Percentiles rank a stretch among this genome's conserved stretches.
These are phyloP conservation scores for Ceratocystis papillata DNA, from an alignment of 2,329 filamentous ascomycete species.

Conservation along the genomic window DNA sequence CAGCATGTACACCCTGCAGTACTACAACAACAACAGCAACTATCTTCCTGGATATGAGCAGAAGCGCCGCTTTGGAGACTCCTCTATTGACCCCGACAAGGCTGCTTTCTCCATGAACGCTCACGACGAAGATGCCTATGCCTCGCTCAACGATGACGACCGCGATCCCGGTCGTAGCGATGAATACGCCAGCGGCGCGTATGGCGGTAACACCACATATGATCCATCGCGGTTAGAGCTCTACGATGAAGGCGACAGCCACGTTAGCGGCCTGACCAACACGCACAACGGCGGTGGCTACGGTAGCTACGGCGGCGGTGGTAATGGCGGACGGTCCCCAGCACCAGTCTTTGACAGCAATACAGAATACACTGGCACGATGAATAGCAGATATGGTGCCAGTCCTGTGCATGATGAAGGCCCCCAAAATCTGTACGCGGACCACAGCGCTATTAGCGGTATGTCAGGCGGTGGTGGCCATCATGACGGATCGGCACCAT, in stretches of 20 bases:
- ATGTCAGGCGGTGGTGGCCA: neutral
- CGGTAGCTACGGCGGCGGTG: conserved; percentile 12
- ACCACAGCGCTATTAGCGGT: neutral
- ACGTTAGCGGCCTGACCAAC: conserved; percentile 34
- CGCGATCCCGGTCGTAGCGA: conserved; percentile 36
- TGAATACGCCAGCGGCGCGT: conserved; percentile 30
- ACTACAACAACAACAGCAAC: conserved; percentile 51
- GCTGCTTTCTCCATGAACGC: conserved; percentile 57
- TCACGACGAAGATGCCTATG: conserved; percentile 56
- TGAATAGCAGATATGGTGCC: conserved; percentile 22
- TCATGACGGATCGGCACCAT: conserved; percentile 13
- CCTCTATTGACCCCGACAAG: conserved; percentile 54
- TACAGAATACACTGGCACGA: conserved; percentile 36
- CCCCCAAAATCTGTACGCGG: conserved; percentile 11
- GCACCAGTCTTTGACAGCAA: conserved; percentile 39
- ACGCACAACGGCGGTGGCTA: conserved; percentile 19
- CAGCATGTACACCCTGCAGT: conserved; percentile 50
- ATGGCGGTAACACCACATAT: conserved; percentile 34
- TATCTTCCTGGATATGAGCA: conserved; percentile 50
- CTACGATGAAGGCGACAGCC: conserved; percentile 33
- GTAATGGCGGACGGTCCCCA: neutral
- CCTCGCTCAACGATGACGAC: conserved; percentile 48
- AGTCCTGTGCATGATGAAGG: conserved; percentile 22
- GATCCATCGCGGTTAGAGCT: conserved; percentile 28
- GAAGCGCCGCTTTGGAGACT: conserved; percentile 34